phyloP scores from a whole-genome alignment of 495 filamentous ascomycete genomes.

The Opeltia flavorubescens region DNA sequence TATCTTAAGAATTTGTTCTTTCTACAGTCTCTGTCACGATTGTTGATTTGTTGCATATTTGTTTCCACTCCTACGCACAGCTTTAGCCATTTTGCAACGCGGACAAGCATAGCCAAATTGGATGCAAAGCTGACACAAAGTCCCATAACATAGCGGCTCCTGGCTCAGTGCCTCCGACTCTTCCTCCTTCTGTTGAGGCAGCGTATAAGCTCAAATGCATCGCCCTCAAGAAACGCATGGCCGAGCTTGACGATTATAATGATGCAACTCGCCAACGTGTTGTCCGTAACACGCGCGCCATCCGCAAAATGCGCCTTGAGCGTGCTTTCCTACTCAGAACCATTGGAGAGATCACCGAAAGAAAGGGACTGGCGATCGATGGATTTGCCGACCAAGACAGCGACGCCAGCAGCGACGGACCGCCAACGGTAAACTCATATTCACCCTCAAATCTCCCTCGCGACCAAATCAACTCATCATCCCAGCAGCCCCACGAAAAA shows the following conservation, averaged over 20 bases:
- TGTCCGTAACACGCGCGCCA: slow-evolving; percentile 61
- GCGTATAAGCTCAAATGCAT: slow-evolving; percentile 97
- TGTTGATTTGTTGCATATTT: too few relatives aligned
- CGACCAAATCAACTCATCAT: not conserved
- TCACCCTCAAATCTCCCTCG: not conserved
- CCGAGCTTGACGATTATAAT: slow-evolving; percentile 80
- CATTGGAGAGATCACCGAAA: slow-evolving; percentile 61
- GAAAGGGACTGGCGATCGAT: slow-evolving; percentile 23
- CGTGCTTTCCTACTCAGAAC: slow-evolving; percentile 80
- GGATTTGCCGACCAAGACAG: slow-evolving; percentile 16
- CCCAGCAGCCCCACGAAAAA: slow-evolving; percentile 68
- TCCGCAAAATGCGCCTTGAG: slow-evolving; percentile 86
- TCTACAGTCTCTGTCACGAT: too few relatives aligned
- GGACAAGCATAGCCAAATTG: too few relatives aligned
- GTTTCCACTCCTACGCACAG: too few relatives aligned
- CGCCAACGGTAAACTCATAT: slow-evolving; percentile 13
- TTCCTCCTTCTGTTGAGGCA: slow-evolving; percentile 89
- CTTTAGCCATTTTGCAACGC: too few relatives aligned
- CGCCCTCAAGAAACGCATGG: slow-evolving; percentile 78
- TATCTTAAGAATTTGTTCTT: too few relatives aligned
- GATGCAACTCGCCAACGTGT: slow-evolving; percentile 66
- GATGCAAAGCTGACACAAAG: too few relatives aligned
- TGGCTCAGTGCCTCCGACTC: slow-evolving; percentile 37
- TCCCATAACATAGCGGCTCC: too few relatives aligned
- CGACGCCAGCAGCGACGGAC: slow-evolving; percentile 15